Percentiles rank a stretch among this genome's conserved stretches.
These are phyloP conservation scores for Erythrobasidium yunnanense DNA, from an alignment of 768 basidiomycete species.

Conservation along the genomic window DNA sequence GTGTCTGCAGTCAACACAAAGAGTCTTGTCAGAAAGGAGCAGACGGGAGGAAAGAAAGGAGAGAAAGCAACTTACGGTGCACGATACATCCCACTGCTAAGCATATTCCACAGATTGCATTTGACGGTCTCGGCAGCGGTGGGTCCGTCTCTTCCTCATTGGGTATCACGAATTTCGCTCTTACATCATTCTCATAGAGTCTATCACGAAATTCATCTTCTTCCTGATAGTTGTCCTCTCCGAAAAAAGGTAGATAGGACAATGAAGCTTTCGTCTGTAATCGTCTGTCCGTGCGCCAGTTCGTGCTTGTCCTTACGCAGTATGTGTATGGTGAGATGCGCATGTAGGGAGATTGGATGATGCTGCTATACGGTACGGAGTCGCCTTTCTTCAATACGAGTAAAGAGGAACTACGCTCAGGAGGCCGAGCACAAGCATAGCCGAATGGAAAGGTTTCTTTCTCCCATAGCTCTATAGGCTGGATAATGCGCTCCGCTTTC, in stretches of 20 bases:
- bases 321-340: slow-evolving; percentile 23
- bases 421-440: not conserved
- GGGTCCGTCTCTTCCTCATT: slow-evolving; percentile 18
- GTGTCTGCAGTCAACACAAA: not conserved
- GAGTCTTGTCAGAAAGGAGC: not conserved
- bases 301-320: slow-evolving; percentile 3
- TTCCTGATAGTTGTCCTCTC: slow-evolving; percentile 19
- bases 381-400: not conserved
- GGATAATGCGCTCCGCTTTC: not conserved
- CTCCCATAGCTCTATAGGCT: not conserved
- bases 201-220: slow-evolving; percentile 12
- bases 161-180: slow-evolving; percentile 3
- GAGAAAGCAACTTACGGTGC: not conserved
- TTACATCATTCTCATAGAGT: not conserved
- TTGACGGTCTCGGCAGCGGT: not conserved
- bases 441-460: slow-evolving; percentile 16
- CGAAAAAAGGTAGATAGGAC: slow-evolving; percentile 6
- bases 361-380: not conserved
- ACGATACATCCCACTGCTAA: slow-evolving; percentile 12
- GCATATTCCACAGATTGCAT: slow-evolving; percentile 11
- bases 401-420: not conserved
- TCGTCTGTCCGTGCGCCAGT: not conserved
- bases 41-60: not conserved
- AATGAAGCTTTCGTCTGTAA: not conserved
- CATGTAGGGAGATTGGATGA: slow-evolving; percentile 11